phyloP scores from a whole-genome alignment of 106 monocot genomes.

The Triglochin maritima region DNA sequence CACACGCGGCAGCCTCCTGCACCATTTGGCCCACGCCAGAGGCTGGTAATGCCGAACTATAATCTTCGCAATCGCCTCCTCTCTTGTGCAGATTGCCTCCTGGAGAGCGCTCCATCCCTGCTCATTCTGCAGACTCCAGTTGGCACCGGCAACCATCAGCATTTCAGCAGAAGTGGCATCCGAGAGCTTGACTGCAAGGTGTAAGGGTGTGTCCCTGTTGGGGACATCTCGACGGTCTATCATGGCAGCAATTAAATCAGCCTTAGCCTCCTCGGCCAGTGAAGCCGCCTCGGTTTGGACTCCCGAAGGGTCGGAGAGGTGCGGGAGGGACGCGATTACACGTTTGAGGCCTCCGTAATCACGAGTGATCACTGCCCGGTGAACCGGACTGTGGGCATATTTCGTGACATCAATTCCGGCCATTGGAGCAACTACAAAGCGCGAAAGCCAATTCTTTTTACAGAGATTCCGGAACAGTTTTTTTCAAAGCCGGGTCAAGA shows the following conservation, averaged over 20 bases:
- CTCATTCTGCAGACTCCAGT: conserved; percentile 92
- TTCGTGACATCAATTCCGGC: conserved; percentile 41
- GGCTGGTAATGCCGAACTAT: conserved; percentile 79
- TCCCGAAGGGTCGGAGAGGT: conserved; percentile 29
- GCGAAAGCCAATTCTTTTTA: too few relatives aligned
- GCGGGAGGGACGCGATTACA: conserved; percentile 40
- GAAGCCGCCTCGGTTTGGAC: conserved; percentile 67
- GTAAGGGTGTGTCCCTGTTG: conserved; percentile 62
- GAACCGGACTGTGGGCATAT: conserved; percentile 74
- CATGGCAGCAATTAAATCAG: conserved; percentile 50
- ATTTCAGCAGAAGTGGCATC: conserved; percentile 55
- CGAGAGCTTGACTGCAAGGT: conserved; percentile 56
- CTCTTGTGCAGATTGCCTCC: conserved; percentile 64
- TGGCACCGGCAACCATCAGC: conserved; percentile 74
- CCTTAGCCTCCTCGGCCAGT: conserved; percentile 52
- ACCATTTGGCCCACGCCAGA: conserved; percentile 85
- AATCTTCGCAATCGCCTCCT: conserved; percentile 59
- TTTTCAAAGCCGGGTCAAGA: too few relatives aligned
- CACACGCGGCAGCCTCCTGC: conserved; percentile 68
- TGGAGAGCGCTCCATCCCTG: conserved; percentile 84
- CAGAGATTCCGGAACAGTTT: too few relatives aligned
- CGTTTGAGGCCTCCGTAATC: conserved; percentile 38
- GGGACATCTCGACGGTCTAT: conserved; percentile 81
- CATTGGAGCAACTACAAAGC: conserved; percentile 6
- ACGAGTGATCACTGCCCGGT: conserved; percentile 41